Evolutionary conservation across 2,329 filamentous ascomycete genomes (phyloP).

Genomic region (Bisporella sp.): DNA sequence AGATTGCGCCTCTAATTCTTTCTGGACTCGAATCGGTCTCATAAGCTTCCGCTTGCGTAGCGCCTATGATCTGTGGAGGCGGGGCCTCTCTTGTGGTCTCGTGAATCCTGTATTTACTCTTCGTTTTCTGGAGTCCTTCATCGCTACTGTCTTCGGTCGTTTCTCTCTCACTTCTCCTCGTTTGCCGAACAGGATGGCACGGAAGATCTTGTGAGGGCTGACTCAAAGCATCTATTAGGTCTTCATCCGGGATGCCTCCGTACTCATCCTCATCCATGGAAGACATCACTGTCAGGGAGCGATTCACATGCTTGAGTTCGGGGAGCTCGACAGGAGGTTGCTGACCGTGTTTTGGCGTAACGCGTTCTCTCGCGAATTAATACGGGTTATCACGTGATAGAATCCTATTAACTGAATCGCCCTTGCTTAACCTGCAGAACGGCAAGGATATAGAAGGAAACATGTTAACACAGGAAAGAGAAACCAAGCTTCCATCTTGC

Average conservation of each 20-base stretch:
- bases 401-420: too few relatives aligned
- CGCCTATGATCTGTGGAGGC: conserved; percentile 19
- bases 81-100: conserved; percentile 19
- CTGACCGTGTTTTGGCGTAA: too few relatives aligned
- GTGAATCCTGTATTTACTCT: conserved; percentile 25
- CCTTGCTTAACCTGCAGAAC: too few relatives aligned
- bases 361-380: too few relatives aligned
- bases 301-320: too few relatives aligned
- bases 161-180: conserved; percentile 1
- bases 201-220: conserved; percentile 30
- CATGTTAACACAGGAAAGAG: too few relatives aligned
- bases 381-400: too few relatives aligned
- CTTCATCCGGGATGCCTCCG: conserved; percentile 60
- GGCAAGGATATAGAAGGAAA: too few relatives aligned
- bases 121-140: conserved; percentile 15
- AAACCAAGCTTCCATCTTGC: too few relatives aligned
- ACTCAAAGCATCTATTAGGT: conserved; percentile 53
- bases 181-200: conserved; percentile 18
- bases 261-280: conserved; percentile 48
- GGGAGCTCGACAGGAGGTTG: too few relatives aligned
- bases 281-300: not conserved
- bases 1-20: conserved; percentile 42
- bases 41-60: conserved; percentile 24
- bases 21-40: conserved; percentile 39
- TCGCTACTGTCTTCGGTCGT: conserved; percentile 14